phyloP scores from a whole-genome alignment of 257 asterid genomes.

The Pogostemon cablin region DNA sequence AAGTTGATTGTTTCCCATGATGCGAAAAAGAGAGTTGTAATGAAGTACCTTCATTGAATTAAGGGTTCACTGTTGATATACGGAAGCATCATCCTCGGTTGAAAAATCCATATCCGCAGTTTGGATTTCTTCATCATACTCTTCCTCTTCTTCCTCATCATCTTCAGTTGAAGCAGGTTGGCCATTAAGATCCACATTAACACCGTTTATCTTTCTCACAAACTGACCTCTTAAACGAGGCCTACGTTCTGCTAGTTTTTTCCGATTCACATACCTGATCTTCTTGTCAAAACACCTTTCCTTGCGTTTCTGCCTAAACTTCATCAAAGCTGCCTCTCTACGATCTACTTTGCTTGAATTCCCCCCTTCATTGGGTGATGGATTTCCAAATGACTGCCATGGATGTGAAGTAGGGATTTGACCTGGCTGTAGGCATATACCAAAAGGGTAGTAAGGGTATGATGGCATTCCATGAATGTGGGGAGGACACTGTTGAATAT shows the following conservation, averaged over 20 bases:
- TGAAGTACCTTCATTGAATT: slow-evolving; percentile 25
- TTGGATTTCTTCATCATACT: slow-evolving; percentile 45
- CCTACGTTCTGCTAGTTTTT: slow-evolving; percentile 89
- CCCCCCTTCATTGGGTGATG: slow-evolving; percentile 49
- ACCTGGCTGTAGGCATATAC: slow-evolving; percentile 72
- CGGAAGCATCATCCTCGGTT: slow-evolving; percentile 44
- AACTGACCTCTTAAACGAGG: slow-evolving; percentile 95
- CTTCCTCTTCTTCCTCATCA: slow-evolving; percentile 59
- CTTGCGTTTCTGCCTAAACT: slow-evolving; percentile 90
- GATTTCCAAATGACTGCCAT: slow-evolving; percentile 60
- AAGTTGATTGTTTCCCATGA: slow-evolving; percentile 2
- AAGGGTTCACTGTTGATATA: slow-evolving; percentile 34
- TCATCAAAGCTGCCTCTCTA: slow-evolving; percentile 89
- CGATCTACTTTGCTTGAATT: slow-evolving; percentile 55
- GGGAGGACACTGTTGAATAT: slow-evolving; percentile 59
- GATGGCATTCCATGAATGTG: slow-evolving; percentile 64
- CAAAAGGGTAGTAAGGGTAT: slow-evolving; percentile 67
- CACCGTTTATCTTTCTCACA: slow-evolving; percentile 83
- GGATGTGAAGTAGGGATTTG: slow-evolving; percentile 66
- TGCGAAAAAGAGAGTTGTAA: background rate
- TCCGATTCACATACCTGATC: slow-evolving; percentile 86
- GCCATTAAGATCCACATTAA: slow-evolving; percentile 79
- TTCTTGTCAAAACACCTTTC: slow-evolving; percentile 95
- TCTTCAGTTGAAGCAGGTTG: slow-evolving; percentile 71
- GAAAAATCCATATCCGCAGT: slow-evolving; percentile 41